Evolutionary conservation across 2,329 filamentous ascomycete genomes (phyloP).

Genomic region (Ceratocystis colombiana): DNA sequence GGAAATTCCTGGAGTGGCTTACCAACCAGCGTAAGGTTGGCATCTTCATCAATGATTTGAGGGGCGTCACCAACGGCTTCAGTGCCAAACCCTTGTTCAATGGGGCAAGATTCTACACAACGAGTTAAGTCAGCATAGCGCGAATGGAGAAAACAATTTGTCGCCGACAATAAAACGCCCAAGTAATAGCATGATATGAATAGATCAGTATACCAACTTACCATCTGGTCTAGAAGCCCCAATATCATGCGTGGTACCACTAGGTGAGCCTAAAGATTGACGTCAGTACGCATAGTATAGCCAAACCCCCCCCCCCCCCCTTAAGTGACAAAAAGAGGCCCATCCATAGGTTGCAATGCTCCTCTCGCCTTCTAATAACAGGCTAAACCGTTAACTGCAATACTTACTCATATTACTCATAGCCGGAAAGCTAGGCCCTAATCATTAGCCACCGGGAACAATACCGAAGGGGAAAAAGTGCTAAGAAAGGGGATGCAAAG

Average conservation of each 20-base stretch:
- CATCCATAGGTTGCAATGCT: background rate
- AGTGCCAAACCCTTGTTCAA: background rate
- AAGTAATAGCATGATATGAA: background rate
- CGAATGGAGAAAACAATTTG: background rate
- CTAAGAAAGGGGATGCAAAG: background rate
- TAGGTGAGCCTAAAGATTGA: constrained; percentile 8
- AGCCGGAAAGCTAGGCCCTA: background rate
- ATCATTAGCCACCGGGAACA: background rate
- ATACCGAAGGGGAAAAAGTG: background rate
- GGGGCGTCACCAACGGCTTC: background rate
- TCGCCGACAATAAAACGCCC: background rate
- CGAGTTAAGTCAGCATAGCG: no score
- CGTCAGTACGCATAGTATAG: constrained; percentile 15
- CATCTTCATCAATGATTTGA: background rate
- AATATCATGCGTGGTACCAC: background rate
- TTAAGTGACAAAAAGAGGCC: background rate
- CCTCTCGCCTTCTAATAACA: background rate
- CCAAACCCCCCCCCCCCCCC: no score
- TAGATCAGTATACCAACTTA: constrained; percentile 15
- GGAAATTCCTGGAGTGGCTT: background rate
- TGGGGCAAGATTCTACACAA: no score
- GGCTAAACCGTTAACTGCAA: constrained; percentile 6
- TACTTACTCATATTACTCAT: background rate
- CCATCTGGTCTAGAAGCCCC: background rate
- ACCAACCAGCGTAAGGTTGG: background rate